Percentiles rank a stretch among this genome's conserved stretches.
These are phyloP conservation scores for Trypanosoma mega DNA, from an alignment of 208 protist species.

Conservation along the genomic window DNA sequence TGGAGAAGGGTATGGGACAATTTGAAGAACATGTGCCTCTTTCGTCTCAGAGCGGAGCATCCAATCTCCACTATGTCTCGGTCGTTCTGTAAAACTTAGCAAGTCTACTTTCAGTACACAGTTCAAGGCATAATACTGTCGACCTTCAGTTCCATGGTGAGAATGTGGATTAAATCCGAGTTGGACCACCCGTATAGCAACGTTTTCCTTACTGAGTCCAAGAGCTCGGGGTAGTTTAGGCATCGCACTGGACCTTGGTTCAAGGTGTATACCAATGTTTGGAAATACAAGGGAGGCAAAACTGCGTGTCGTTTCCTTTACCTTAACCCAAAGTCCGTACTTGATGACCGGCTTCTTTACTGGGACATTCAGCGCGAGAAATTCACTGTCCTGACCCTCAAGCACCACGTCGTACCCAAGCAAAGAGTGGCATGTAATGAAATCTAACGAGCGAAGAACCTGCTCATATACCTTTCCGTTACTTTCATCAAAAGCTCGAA, in stretches of 20 bases:
- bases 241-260: slow-evolving; percentile 69
- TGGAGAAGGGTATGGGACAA: slow-evolving; percentile 76
- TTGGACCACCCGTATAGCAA: slow-evolving; percentile 85
- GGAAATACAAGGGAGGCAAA: slow-evolving; percentile 79
- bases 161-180: slow-evolving; percentile 81
- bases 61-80: slow-evolving; percentile 73
- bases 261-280: slow-evolving; percentile 76
- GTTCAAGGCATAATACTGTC: slow-evolving; percentile 84
- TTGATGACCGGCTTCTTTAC: slow-evolving; percentile 63
- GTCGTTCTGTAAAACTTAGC: slow-evolving; percentile 76
- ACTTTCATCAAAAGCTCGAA: slow-evolving; percentile 32
- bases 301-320: slow-evolving; percentile 83
- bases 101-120: slow-evolving; percentile 88
- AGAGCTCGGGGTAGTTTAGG: slow-evolving; percentile 85
- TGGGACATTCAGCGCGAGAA: slow-evolving; percentile 54
- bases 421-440: slow-evolving; percentile 66
- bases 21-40: slow-evolving; percentile 64
- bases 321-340: slow-evolving; percentile 90
- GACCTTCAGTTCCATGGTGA: slow-evolving; percentile 32
- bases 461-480: slow-evolving; percentile 63
- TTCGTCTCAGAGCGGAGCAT: slow-evolving; percentile 67
- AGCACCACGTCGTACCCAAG: slow-evolving; percentile 82
- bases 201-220: slow-evolving; percentile 88
- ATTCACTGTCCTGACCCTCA: slow-evolving; percentile 71
- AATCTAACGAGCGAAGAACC: slow-evolving; percentile 71